phyloP scores from a whole-genome alignment of 1,284 basidiomycete species.

The Melanopsichium pennsylvanicum region DNA sequence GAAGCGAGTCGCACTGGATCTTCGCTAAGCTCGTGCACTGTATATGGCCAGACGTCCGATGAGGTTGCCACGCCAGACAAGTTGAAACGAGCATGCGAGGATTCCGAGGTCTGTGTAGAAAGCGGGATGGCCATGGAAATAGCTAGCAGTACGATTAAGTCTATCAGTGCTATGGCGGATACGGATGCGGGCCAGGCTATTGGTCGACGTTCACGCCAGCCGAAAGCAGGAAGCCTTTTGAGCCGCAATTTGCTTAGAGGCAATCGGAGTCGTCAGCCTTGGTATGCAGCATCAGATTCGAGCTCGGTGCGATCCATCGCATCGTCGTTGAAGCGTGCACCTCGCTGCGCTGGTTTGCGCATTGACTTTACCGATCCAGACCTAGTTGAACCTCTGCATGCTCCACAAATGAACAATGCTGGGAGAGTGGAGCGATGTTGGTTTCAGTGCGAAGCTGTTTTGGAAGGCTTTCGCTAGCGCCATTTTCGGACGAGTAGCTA shows the following conservation, averaged over 20 bases:
- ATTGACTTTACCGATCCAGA: slow-evolving; percentile 27
- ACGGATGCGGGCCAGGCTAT: neutral
- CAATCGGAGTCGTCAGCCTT: slow-evolving; percentile 14
- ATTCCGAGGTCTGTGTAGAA: too few species aligned
- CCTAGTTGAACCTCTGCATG: too few species aligned
- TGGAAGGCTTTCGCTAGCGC: slow-evolving; percentile 43
- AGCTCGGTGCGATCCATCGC: slow-evolving; percentile 19
- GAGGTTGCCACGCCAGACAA: neutral
- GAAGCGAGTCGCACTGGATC: slow-evolving; percentile 22
- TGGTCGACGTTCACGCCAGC: slow-evolving; percentile 26
- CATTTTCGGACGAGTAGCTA: too few species aligned
- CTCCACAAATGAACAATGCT: neutral
- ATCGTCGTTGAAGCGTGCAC: slow-evolving; percentile 25
- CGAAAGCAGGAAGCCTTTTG: slow-evolving; percentile 25
- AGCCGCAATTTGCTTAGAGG: slow-evolving; percentile 29
- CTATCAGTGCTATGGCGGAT: neutral
- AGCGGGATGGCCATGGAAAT: neutral
- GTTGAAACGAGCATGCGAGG: too few species aligned
- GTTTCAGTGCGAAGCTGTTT: slow-evolving; percentile 47
- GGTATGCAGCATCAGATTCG: slow-evolving; percentile 23
- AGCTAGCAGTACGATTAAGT: neutral
- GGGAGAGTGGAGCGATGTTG: slow-evolving; percentile 26
- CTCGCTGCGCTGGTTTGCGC: slow-evolving; percentile 27
- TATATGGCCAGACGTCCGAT: slow-evolving; percentile 19
- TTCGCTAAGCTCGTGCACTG: slow-evolving; percentile 28